phyloP scores from a whole-genome alignment of 2,329 filamentous ascomycete genomes.

The Zalaria sp. region DNA sequence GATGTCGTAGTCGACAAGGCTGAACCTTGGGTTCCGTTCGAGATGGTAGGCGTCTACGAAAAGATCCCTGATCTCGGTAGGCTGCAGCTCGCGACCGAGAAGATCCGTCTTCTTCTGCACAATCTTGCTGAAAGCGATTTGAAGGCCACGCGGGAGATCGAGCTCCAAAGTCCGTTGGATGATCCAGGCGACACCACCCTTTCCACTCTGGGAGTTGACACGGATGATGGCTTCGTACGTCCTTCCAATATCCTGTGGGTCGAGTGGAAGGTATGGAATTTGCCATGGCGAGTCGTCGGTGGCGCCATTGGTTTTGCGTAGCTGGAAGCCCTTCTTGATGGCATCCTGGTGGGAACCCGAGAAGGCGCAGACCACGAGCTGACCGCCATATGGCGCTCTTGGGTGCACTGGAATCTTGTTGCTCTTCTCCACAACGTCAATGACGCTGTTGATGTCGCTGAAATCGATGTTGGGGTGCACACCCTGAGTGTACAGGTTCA shows the following conservation, averaged over 20 bases:
- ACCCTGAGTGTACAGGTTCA: constrained; percentile 93
- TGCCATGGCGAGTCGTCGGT: constrained; percentile 59
- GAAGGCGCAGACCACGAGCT: constrained; percentile 85
- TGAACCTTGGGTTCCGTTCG: constrained; percentile 69
- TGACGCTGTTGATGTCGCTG: constrained; percentile 72
- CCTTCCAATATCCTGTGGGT: constrained; percentile 83
- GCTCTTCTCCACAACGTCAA: constrained; percentile 78
- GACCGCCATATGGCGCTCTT: constrained; percentile 79
- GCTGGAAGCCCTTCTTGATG: constrained; percentile 77
- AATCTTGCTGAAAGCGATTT: constrained; percentile 78
- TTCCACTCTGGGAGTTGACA: constrained; percentile 92
- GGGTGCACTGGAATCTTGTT: constrained; percentile 92
- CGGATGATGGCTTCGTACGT: constrained; percentile 98
- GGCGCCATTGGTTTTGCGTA: constrained; percentile 47
- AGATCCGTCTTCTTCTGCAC: constrained; percentile 72
- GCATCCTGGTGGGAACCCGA: constrained; percentile 89
- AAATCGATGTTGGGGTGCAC: constrained; percentile 78
- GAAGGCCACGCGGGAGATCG: constrained; percentile 81
- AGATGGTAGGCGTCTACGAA: constrained; percentile 84
- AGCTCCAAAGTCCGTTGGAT: constrained; percentile 80
- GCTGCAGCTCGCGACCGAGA: constrained; percentile 69
- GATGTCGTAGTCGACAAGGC: constrained; percentile 83
- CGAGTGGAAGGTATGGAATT: constrained; percentile 82
- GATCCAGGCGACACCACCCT: constrained; percentile 89
- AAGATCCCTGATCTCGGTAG: constrained; percentile 71